phyloP scores from a whole-genome alignment of 306 rosid species.

The Begonia loranthoides region DNA sequence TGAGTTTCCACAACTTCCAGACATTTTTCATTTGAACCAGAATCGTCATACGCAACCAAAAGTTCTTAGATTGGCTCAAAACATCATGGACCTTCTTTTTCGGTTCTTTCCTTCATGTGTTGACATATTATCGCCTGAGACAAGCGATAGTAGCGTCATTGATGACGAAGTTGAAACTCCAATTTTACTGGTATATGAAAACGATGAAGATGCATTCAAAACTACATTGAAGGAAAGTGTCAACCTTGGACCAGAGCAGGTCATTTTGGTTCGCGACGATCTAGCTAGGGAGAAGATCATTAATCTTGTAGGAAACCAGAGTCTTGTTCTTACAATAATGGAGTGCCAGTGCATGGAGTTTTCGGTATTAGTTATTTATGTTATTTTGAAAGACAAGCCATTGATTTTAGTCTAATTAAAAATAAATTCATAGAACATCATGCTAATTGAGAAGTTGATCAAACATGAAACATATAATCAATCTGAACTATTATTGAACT shows the following conservation, averaged over 20 bases:
- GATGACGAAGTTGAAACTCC: slow-evolving; percentile 30
- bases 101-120: slow-evolving; percentile 20
- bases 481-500: too few relatives aligned
- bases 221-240: slow-evolving; percentile 31
- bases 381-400: too few relatives aligned
- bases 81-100: slow-evolving; percentile 41
- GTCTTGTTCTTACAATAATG: slow-evolving; percentile 46
- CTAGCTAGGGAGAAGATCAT: slow-evolving; percentile 21
- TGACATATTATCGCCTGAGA: slow-evolving; percentile 21
- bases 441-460: too few relatives aligned
- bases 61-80: slow-evolving; percentile 31
- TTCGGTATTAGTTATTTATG: slow-evolving; percentile 25
- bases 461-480: too few relatives aligned
- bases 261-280: slow-evolving; percentile 61
- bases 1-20: slow-evolving; percentile 5
- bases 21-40: slow-evolving; percentile 21
- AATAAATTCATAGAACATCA: too few relatives aligned
- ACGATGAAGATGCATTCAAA: slow-evolving; percentile 25
- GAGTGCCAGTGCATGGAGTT: slow-evolving; percentile 66
- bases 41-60: slow-evolving; percentile 31
- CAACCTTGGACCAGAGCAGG: slow-evolving; percentile 58
- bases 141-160: slow-evolving; percentile 13
- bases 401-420: too few relatives aligned
- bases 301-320: slow-evolving; percentile 27
- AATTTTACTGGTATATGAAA: slow-evolving; percentile 26